A percentile compares a stretch with the other conserved stretches of the same genome.
Evolutionary conservation across 495 filamentous ascomycete genomes (phyloP).

Genomic region (Podospora appendiculata): DNA sequence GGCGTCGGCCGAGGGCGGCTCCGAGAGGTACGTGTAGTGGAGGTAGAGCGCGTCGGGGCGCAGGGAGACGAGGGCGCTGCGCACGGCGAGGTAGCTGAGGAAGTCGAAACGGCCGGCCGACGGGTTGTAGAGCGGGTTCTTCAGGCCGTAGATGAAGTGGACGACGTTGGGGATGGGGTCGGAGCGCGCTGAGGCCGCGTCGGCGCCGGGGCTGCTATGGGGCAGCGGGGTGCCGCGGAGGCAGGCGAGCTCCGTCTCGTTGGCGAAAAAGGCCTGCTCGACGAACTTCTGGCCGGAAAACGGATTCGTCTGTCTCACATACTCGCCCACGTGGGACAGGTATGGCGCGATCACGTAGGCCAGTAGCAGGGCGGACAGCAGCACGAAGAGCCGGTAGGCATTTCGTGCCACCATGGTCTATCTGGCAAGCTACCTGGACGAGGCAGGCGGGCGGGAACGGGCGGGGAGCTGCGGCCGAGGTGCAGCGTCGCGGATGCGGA

Average conservation of each 20-base stretch:
- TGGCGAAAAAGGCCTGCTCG: constrained; percentile 29
- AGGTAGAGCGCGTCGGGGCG: constrained; percentile 33
- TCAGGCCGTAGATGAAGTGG: constrained; percentile 38
- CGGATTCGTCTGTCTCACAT: constrained; percentile 30
- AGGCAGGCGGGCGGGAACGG: too few species aligned
- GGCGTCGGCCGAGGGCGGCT: constrained; percentile 27
- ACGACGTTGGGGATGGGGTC: constrained; percentile 40
- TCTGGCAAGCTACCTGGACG: too few species aligned
- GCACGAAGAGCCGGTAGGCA: constrained; percentile 8
- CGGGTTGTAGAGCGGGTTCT: constrained; percentile 27
- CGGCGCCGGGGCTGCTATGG: neutral
- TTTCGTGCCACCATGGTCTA: neutral
- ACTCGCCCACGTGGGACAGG: constrained; percentile 26
- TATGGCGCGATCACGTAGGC: constrained; percentile 17
- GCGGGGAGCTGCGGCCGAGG: too few species aligned
- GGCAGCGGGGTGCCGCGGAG: constrained; percentile 22
- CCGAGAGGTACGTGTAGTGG: constrained; percentile 37
- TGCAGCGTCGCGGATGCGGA: too few species aligned
- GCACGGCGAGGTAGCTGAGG: constrained; percentile 37
- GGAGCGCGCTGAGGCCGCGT: neutral
- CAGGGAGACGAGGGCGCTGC: constrained; percentile 35
- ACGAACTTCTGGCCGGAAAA: constrained; percentile 33
- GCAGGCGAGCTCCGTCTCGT: constrained; percentile 29
- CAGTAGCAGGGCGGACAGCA: constrained; percentile 19
- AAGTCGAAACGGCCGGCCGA: constrained; percentile 35